Evolutionary conservation across 2,329 filamentous ascomycete species (phyloP), one percentile per base, ranked within the genome.

Genomic region (Trichoderma polysporum): DNA sequence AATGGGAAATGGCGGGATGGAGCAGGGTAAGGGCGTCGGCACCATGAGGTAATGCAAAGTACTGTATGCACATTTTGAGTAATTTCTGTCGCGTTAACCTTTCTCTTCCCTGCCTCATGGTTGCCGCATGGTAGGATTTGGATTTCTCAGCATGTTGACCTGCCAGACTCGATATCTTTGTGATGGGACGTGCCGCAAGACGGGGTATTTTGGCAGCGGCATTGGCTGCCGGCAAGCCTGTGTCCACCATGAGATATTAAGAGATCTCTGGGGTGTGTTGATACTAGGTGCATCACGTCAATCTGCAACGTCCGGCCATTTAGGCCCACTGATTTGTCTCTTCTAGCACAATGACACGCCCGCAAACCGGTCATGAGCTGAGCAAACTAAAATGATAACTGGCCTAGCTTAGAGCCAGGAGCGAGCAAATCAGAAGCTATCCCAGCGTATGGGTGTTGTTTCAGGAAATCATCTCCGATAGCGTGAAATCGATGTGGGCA

Each of bases 391-490:
- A 49, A 31, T 35, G n/a, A 45, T 12, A 56, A 68, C 19, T 27
- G 66, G 58, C n/a, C 33, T 53, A 33, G 65, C 33, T 19, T 39
- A 37, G 19, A 52, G 31, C 35, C 39, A 54, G 19, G 27, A 62
- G 49, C 31, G 47, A 39, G 25, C 60, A 57, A 59, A 64, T 59
- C 53, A 65, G 31, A 53, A 15, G 45, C 27, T 31, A 49, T 59
- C 22, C 33, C 66, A 52, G 37, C 41, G 19, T 50, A 33, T 37
- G 53, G 66, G 53, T 58, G 35, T 67, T 64, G 66, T 64, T 53
- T 68, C 60, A 65, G 66, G 66, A 68, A 68, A 65, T 68, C 66
- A 68, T 68, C 60, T 68, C 66, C 66, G 66, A 65, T 64, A 65
- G 58, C 60, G 59, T 49, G 29, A 57, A 53, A 37, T 59, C 45